Percentiles rank a stretch among this genome's conserved stretches.
Evolutionary conservation across 2,329 filamentous ascomycete species (phyloP).

Genomic region (Fulvia fulva): DNA sequence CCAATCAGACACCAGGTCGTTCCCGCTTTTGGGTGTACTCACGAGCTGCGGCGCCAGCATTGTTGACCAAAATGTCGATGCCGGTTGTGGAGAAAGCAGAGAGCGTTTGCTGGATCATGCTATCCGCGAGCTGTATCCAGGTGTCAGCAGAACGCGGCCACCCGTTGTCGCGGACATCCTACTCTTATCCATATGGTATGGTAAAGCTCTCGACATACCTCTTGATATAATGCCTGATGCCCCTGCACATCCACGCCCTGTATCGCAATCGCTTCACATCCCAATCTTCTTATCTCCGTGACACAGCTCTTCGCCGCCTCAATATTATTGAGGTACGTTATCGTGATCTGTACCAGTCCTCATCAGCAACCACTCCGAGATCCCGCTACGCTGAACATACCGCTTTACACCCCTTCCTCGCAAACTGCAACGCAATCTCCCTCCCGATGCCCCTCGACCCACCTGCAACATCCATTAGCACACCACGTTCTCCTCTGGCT

Average conservation of each 20-base stretch:
- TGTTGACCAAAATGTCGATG: slow-evolving; percentile 44
- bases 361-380: background rate
- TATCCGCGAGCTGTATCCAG: background rate
- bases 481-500: background rate
- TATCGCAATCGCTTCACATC: slow-evolving; percentile 35
- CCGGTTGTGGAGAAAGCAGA: slow-evolving; percentile 15
- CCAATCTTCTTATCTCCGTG: slow-evolving; percentile 29
- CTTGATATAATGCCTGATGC: background rate
- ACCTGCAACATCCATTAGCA: slow-evolving; percentile 44
- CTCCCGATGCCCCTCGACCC: slow-evolving; percentile 49
- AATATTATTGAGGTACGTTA: slow-evolving; percentile 33
- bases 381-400: background rate
- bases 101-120: slow-evolving; percentile 8
- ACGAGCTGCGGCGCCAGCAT: slow-evolving; percentile 31
- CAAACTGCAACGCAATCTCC: slow-evolving; percentile 46
- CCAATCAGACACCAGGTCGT: background rate
- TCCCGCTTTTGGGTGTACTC: background rate
- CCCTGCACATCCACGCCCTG: slow-evolving; percentile 37
- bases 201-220: too few relatives aligned
- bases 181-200: too few relatives aligned
- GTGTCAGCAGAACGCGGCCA: too few relatives aligned
- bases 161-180: too few relatives aligned
- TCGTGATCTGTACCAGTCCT: slow-evolving; percentile 27
- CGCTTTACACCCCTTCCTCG: slow-evolving; percentile 43
- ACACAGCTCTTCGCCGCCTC: slow-evolving; percentile 14